Evolutionary conservation across 2,329 filamentous ascomycete genomes (phyloP).

Genomic region (Neofusicoccum sp.): DNA sequence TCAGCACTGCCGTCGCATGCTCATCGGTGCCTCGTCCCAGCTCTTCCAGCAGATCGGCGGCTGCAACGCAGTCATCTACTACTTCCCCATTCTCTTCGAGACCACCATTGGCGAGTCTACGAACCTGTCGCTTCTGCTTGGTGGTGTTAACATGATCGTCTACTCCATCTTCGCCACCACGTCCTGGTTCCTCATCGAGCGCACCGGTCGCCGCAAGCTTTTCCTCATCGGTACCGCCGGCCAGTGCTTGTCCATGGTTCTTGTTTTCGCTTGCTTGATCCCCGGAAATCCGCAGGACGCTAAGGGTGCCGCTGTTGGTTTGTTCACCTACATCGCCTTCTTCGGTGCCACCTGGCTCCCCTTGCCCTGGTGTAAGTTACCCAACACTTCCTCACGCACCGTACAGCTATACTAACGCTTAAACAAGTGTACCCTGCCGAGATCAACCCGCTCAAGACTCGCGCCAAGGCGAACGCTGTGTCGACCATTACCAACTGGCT

Average conservation of each 20-base stretch:
- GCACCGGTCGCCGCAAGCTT: conserved; percentile 51
- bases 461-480: conserved; percentile 56
- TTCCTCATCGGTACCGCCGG: conserved; percentile 47
- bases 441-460: conserved; percentile 55
- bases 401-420: conserved; percentile 22
- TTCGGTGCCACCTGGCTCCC: conserved; percentile 66
- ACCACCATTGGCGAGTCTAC: conserved; percentile 51
- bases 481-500: conserved; percentile 57
- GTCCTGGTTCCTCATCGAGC: conserved; percentile 65
- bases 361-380: conserved; percentile 56
- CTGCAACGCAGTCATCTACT: conserved; percentile 49
- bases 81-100: conserved; percentile 42
- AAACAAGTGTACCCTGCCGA: conserved; percentile 43
- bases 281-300: conserved; percentile 36
- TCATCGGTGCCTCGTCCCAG: conserved; percentile 59
- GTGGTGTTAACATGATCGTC: conserved; percentile 55
- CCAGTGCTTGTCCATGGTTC: conserved; percentile 56
- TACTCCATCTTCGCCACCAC: conserved; percentile 56
- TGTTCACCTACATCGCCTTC: conserved; percentile 68
- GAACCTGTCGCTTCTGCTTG: conserved; percentile 44
- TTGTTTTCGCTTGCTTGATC: conserved; percentile 43
- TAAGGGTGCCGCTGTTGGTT: conserved; percentile 55
- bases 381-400: conserved; percentile 19
- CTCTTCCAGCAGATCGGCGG: conserved; percentile 61
- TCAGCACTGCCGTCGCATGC: conserved; percentile 64